These are phyloP conservation scores for Corymbia calophylla DNA, from an alignment of 441 rosid genomes.

Conservation along the genomic window DNA sequence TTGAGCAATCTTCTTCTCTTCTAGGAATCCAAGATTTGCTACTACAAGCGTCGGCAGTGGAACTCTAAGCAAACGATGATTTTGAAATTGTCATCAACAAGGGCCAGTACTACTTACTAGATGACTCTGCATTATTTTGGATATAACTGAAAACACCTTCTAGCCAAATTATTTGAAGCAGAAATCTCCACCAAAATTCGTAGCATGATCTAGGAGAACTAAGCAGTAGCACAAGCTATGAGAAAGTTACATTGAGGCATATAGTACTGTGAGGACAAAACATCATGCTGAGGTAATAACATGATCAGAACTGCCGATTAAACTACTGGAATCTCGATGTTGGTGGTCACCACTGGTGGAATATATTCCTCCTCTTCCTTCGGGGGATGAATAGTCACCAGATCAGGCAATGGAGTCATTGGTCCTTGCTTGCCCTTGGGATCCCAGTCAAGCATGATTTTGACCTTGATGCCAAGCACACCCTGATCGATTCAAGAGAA, in stretches of 20 bases:
- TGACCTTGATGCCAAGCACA: slow-evolving; percentile 53
- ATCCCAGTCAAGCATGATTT: slow-evolving; percentile 57
- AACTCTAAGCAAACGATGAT: neutral
- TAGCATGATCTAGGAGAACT: neutral
- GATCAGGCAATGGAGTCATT: slow-evolving; percentile 46
- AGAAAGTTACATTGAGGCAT: neutral
- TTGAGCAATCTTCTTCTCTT: neutral
- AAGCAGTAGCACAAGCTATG: neutral
- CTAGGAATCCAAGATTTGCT: neutral
- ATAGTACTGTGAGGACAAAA: neutral
- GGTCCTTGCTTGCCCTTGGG: slow-evolving; percentile 49
- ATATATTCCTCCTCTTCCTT: slow-evolving; percentile 36
- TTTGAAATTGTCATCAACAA: neutral
- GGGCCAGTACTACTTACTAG: neutral
- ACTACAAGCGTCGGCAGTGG: neutral
- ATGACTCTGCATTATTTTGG: neutral
- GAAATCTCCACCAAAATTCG: neutral
- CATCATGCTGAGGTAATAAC: neutral
- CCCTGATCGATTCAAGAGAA: slow-evolving; percentile 14
- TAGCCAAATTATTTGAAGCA: neutral
- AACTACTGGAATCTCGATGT: slow-evolving; percentile 31
- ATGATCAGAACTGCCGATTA: neutral
- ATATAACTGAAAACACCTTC: neutral
- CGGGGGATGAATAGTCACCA: slow-evolving; percentile 47
- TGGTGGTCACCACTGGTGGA: slow-evolving; percentile 22